phyloP scores from a whole-genome alignment of 2,329 filamentous ascomycete species.

The Ceratocystis albifundus region DNA sequence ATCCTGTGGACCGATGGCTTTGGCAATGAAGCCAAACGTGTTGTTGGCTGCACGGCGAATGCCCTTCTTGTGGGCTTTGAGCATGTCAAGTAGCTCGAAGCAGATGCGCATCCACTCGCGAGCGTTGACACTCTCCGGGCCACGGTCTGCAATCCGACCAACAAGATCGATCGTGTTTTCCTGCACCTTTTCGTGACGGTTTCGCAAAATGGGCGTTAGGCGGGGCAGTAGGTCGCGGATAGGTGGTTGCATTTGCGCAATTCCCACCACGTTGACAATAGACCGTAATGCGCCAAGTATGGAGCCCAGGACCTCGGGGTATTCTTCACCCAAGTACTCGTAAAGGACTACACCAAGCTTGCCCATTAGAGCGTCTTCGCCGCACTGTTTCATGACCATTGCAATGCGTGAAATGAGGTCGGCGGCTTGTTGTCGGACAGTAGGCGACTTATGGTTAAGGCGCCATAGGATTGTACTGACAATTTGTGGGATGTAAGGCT shows the following conservation, averaged over 20 bases:
- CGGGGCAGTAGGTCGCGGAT: constrained; percentile 93
- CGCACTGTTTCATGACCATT: constrained; percentile 98
- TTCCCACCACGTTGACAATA: constrained; percentile 95
- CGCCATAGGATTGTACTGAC: constrained; percentile 94
- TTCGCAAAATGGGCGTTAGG: constrained; percentile 93
- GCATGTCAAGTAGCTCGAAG: constrained; percentile 96
- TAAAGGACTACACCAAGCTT: constrained; percentile 92
- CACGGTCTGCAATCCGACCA: constrained; percentile 92
- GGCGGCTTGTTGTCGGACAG: constrained; percentile 90
- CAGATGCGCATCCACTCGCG: constrained; percentile 99
- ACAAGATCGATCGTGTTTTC: constrained; percentile 98
- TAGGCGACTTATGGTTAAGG: constrained; percentile 94
- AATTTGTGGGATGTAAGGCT: constrained; percentile 92
- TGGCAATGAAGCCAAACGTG: constrained; percentile 98
- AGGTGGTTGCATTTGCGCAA: constrained; percentile 94
- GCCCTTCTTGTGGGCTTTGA: constrained; percentile 99
- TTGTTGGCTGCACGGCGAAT: constrained; percentile 98
- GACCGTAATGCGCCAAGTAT: constrained; percentile 90
- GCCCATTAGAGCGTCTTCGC: constrained; percentile 88
- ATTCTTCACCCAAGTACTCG: constrained; percentile 96
- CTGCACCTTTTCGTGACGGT: constrained; percentile 97
- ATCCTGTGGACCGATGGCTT: constrained; percentile 95
- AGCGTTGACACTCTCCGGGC: constrained; percentile 90
- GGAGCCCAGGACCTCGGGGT: constrained; percentile 91
- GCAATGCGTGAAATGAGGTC: constrained; percentile 94